Conservation (phyloP, 176 grass and related monocot species). For the Musa itinerans region DNA sequence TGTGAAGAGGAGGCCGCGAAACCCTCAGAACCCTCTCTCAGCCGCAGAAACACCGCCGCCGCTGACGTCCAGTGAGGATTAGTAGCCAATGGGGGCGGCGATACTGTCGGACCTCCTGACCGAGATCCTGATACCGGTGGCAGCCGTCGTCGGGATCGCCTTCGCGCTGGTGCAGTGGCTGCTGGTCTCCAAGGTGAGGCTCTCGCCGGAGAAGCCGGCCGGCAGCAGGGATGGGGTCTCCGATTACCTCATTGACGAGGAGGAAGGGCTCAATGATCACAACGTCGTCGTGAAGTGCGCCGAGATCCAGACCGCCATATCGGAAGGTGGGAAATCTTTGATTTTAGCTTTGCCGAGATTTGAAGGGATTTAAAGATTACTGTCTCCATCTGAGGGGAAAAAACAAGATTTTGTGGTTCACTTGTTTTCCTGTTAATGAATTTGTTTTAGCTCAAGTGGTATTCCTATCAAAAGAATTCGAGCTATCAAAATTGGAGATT, state of each 20-base stretch:
- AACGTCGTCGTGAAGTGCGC: conserved; percentile 35
- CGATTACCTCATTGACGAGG: conserved; percentile 53
- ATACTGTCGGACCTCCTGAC: conserved; percentile 32
- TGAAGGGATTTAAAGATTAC: no score
- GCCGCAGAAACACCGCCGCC: neutral
- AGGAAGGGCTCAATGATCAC: conserved; percentile 54
- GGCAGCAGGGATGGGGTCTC: conserved; percentile 12
- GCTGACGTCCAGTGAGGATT: neutral
- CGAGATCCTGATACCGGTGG: conserved; percentile 34
- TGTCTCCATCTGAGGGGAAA: neutral
- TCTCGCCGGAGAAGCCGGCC: conserved; percentile 7
- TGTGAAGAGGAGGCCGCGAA: neutral
- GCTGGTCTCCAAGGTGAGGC: conserved; percentile 39
- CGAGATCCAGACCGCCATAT: conserved; percentile 50
- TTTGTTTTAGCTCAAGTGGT: neutral
- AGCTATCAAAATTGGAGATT: neutral
- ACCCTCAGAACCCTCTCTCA: conserved; percentile 2
- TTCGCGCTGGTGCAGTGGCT: conserved; percentile 47
- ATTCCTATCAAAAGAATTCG: neutral
- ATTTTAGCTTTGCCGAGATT: neutral
- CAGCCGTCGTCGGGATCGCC: conserved; percentile 30
- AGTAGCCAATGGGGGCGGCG: conserved; percentile 12
- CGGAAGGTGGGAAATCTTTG: conserved; percentile 19
- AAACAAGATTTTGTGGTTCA: neutral
- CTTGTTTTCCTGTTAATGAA: neutral